A percentile compares a stretch with the other conserved stretches of the same genome.
These are phyloP conservation scores for Rhodotorula sphaerocarpa DNA, from an alignment of 768 basidiomycete species.

Conservation along the genomic window DNA sequence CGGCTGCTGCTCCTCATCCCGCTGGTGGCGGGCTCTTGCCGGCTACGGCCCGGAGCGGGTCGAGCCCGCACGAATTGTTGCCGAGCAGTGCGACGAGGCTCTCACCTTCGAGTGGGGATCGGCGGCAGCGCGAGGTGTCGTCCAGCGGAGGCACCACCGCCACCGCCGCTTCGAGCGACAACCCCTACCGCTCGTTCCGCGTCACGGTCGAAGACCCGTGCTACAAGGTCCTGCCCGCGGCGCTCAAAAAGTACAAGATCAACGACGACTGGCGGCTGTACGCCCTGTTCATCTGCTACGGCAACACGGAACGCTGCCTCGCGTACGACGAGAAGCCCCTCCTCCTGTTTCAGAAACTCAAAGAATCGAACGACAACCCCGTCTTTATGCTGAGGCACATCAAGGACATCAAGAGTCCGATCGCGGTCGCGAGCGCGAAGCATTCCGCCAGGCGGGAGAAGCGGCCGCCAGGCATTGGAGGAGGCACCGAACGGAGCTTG, in stretches of 20 bases:
- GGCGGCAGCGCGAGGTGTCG: not conserved
- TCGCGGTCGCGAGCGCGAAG: slow-evolving; percentile 92
- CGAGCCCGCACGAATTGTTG: too few species aligned
- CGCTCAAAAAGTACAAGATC: slow-evolving; percentile 97
- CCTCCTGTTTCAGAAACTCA: slow-evolving; percentile 90
- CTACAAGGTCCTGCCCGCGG: slow-evolving; percentile 96
- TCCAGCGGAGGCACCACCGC: not conserved
- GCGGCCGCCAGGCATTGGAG: slow-evolving; percentile 28
- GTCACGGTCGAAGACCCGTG: slow-evolving; percentile 96
- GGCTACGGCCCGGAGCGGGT: not conserved
- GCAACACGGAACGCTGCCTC: slow-evolving; percentile 84
- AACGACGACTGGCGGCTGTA: slow-evolving; percentile 99
- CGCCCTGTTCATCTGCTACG: slow-evolving; percentile 99
- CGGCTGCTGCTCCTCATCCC: not conserved
- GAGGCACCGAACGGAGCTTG: slow-evolving; percentile 31
- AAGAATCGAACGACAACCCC: slow-evolving; percentile 93
- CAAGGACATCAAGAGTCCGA: slow-evolving; percentile 92
- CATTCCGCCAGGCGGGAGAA: slow-evolving; percentile 60
- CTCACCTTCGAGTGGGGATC: not conserved
- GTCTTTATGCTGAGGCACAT: slow-evolving; percentile 98
- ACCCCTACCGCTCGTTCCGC: slow-evolving; percentile 80
- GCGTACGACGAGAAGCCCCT: slow-evolving; percentile 97
- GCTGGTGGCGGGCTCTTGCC: not conserved
- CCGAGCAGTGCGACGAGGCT: not conserved
- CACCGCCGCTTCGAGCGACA: slow-evolving; percentile 44